These are phyloP conservation scores for Retiboletus flavoniger DNA, from an alignment of 1,284 basidiomycete genomes.

Conservation along the genomic window DNA sequence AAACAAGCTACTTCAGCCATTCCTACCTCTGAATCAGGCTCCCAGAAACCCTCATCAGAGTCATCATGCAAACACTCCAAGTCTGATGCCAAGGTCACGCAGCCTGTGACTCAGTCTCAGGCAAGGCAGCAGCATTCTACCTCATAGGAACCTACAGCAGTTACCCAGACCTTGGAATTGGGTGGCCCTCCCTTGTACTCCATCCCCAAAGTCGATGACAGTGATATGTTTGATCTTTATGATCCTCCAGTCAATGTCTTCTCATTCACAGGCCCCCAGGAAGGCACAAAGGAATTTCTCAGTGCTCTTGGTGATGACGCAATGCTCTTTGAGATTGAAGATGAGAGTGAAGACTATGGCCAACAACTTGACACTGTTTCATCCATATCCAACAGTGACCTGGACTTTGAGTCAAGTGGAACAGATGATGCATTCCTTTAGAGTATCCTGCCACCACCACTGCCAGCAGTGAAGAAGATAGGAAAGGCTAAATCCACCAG, in stretches of 20 bases:
- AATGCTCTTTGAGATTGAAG: background rate
- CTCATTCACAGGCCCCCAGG: too few relatives aligned
- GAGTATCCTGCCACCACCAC: background rate
- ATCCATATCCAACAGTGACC: background rate
- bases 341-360: background rate
- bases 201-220: background rate
- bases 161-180: background rate
- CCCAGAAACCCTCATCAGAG: too few relatives aligned
- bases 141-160: background rate
- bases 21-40: too few relatives aligned
- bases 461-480: too few relatives aligned
- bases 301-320: background rate
- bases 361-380: background rate
- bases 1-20: background rate
- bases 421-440: conserved; percentile 7
- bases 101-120: background rate
- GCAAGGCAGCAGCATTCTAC: background rate
- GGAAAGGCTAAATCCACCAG: too few relatives aligned
- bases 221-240: too few relatives aligned
- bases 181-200: background rate
- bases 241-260: too few relatives aligned
- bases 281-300: background rate
- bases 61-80: background rate
- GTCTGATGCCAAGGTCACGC: background rate
- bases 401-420: background rate